Evolutionary conservation across 2,329 filamentous ascomycete genomes (phyloP).

Genomic region (Calonectria hawksworthii): DNA sequence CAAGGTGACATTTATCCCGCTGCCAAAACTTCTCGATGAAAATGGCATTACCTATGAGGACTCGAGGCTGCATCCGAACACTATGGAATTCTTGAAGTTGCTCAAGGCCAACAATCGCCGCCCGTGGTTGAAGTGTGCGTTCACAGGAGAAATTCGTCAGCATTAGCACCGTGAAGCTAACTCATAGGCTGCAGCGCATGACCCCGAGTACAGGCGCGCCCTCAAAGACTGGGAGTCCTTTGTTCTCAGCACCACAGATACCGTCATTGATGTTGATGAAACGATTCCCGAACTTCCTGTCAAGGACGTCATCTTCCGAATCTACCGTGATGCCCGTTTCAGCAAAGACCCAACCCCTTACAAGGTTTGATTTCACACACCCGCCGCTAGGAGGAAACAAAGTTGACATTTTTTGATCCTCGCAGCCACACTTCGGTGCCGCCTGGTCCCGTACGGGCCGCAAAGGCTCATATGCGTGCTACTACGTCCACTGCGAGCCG

Average conservation of each 20-base stretch:
- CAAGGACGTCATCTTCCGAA: constrained; percentile 89
- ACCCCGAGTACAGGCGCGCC: constrained; percentile 82
- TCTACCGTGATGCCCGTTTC: constrained; percentile 90
- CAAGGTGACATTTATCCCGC: constrained; percentile 52
- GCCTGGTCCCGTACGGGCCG: constrained; percentile 90
- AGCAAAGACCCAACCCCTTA: constrained; percentile 88
- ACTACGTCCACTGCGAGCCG: constrained; percentile 89
- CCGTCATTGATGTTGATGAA: constrained; percentile 79
- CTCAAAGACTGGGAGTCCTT: constrained; percentile 88
- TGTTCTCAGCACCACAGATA: constrained; percentile 78
- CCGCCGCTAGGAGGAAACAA: constrained; percentile 37
- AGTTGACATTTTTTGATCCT: constrained; percentile 11
- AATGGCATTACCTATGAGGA: constrained; percentile 63
- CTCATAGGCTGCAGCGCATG: constrained; percentile 70
- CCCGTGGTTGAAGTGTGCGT: constrained; percentile 70
- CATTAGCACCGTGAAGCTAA: not conserved
- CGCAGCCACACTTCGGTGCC: constrained; percentile 83
- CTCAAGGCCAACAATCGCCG: constrained; percentile 72
- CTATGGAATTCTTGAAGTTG: constrained; percentile 69
- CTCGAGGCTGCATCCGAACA: constrained; percentile 68
- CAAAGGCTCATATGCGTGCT: constrained; percentile 89
- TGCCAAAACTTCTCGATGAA: constrained; percentile 52
- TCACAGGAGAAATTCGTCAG: not conserved
- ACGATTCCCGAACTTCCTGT: constrained; percentile 89
- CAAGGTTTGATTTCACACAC: constrained; percentile 71